Percentiles rank a stretch among this genome's conserved stretches.
phyloP scores from a whole-genome alignment of 179 eudicot genomes.

The Carnegiea gigantea region DNA sequence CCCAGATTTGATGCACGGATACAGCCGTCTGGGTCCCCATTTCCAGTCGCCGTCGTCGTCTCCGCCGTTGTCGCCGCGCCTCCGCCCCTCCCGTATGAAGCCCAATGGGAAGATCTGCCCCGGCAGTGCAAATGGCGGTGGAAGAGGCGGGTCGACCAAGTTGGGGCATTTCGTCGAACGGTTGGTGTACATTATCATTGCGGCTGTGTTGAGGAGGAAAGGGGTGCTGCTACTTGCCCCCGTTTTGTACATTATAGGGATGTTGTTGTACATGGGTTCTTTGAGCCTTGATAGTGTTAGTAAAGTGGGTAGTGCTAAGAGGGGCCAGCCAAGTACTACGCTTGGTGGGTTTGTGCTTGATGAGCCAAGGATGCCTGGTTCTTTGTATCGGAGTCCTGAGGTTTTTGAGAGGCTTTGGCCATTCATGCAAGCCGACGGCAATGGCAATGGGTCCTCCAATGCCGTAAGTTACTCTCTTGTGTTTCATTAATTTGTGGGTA shows the following conservation, averaged over 20 bases:
- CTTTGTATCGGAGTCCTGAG: conserved; percentile 79
- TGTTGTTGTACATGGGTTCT: conserved; percentile 89
- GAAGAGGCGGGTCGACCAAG: conserved; percentile 37
- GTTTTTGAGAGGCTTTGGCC: conserved; percentile 81
- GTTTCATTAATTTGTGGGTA: neutral
- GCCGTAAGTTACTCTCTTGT: conserved; percentile 41
- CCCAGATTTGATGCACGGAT: conserved; percentile 60
- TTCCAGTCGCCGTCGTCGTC: conserved; percentile 45
- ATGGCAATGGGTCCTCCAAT: conserved; percentile 56
- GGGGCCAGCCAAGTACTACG: neutral
- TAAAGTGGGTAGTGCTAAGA: conserved; percentile 23
- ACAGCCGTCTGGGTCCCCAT: conserved; percentile 53
- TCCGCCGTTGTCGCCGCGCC: conserved; percentile 56
- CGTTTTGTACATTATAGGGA: conserved; percentile 71
- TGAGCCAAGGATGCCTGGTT: conserved; percentile 61
- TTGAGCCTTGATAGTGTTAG: conserved; percentile 54
- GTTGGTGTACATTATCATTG: conserved; percentile 52
- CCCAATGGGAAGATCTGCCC: conserved; percentile 33
- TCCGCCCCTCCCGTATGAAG: conserved; percentile 48
- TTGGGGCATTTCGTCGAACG: conserved; percentile 64
- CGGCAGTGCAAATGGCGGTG: conserved; percentile 33
- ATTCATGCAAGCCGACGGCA: conserved; percentile 59
- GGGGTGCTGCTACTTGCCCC: conserved; percentile 85
- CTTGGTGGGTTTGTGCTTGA: conserved; percentile 44
- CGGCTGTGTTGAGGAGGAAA: conserved; percentile 68